Evolutionary conservation across 1,284 basidiomycete species (phyloP).

Genomic region (Porodaedalea pini): DNA sequence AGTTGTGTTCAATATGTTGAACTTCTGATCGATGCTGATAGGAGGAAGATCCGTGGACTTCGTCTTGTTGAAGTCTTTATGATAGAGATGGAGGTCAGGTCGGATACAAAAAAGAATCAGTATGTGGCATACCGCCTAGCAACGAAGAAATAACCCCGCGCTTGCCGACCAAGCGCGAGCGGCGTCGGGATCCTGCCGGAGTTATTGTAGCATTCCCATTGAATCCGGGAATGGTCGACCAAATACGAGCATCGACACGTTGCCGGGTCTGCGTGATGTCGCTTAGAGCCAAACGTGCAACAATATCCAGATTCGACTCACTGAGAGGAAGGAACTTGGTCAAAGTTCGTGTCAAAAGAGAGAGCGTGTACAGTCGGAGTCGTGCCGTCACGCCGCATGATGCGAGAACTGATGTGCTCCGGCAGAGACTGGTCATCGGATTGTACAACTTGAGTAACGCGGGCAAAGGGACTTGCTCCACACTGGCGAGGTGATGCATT

Average conservation of each 20-base stretch:
- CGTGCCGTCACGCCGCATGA: slow-evolving; percentile 33
- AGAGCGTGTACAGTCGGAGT: slow-evolving; percentile 41
- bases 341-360: slow-evolving; percentile 42
- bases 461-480: slow-evolving; percentile 46
- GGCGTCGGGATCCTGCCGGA: neutral
- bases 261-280: neutral
- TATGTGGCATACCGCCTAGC: neutral
- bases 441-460: slow-evolving; percentile 40
- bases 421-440: slow-evolving; percentile 44
- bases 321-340: neutral
- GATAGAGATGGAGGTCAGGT: slow-evolving; percentile 29
- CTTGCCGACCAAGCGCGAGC: neutral
- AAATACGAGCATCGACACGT: slow-evolving; percentile 5
- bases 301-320: neutral
- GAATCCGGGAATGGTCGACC: slow-evolving; percentile 9
- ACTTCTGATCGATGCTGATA: slow-evolving; percentile 33
- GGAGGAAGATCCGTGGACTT: slow-evolving; percentile 23
- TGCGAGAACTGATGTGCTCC: slow-evolving; percentile 26
- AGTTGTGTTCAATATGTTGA: slow-evolving; percentile 40
- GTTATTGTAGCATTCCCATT: slow-evolving; percentile 4
- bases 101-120: slow-evolving; percentile 15
- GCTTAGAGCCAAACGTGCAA: neutral
- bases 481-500: slow-evolving; percentile 34
- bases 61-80: slow-evolving; percentile 28
- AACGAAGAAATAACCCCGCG: neutral